A percentile compares a stretch with the other conserved stretches of the same genome.
phyloP scores from a whole-genome alignment of 2,329 filamentous ascomycete species.

The Phaeophleospora eucalypticola region DNA sequence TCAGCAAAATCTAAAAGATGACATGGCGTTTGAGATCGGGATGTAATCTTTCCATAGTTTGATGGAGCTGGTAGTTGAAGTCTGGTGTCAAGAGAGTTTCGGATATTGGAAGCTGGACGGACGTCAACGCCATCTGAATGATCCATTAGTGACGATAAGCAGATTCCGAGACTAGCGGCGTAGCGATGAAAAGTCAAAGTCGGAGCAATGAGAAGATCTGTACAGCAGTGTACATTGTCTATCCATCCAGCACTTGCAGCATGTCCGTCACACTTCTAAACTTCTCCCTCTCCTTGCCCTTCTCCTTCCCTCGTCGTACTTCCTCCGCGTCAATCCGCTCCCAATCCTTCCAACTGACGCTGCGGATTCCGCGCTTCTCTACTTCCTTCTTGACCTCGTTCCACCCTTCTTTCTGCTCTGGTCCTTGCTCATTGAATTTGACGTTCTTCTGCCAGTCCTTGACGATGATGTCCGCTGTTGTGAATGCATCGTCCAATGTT shows the following conservation, averaged over 20 bases:
- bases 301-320: constrained; percentile 57
- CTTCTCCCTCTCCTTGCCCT: constrained; percentile 76
- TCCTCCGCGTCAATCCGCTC: constrained; percentile 77
- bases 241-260: constrained; percentile 45
- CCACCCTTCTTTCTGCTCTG: constrained; percentile 61
- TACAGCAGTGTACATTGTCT: background rate
- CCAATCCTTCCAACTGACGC: constrained; percentile 84
- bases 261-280: constrained; percentile 55
- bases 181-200: too few relatives aligned
- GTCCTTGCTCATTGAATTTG: constrained; percentile 41
- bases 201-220: too few relatives aligned
- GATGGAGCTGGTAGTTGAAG: too few relatives aligned
- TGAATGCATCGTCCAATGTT: constrained; percentile 93
- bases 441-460: constrained; percentile 63
- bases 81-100: too few relatives aligned
- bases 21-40: too few relatives aligned
- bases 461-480: constrained; percentile 76
- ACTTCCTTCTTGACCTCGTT: constrained; percentile 65
- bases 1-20: background rate
- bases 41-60: too few relatives aligned
- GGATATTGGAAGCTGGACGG: too few relatives aligned
- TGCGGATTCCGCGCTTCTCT: constrained; percentile 51
- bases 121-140: too few relatives aligned
- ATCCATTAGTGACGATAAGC: too few relatives aligned
- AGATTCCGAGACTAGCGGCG: too few relatives aligned